These are phyloP conservation scores for Phytophthora boehmeriae DNA, from an alignment of 352 stramenopile genomes.

Conservation along the genomic window DNA sequence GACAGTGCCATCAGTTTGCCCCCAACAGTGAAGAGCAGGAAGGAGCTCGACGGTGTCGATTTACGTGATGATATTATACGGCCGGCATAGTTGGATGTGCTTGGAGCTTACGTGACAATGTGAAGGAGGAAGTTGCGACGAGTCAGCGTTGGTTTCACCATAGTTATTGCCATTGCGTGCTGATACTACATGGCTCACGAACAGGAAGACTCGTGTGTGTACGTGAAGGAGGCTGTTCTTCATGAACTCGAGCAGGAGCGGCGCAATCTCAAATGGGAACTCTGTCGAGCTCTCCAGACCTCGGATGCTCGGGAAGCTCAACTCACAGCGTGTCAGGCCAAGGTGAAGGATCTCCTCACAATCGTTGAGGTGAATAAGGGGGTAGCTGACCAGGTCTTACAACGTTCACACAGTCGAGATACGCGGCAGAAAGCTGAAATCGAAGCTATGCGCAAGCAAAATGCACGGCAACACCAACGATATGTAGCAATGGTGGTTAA, in stretches of 20 bases:
- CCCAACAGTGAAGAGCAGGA: no score
- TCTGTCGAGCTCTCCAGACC: conserved; percentile 42
- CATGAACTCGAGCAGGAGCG: conserved; percentile 59
- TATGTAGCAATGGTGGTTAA: conserved; percentile 24
- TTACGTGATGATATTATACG: no score
- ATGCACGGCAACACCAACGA: conserved; percentile 29
- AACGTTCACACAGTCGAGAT: conserved; percentile 46
- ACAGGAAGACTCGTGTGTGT: conserved; percentile 35
- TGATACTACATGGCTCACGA: conserved; percentile 22
- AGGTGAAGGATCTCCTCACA: conserved; percentile 66
- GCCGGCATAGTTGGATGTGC: no score
- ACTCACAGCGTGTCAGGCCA: conserved; percentile 42
- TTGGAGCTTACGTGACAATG: not conserved
- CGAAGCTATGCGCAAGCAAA: conserved; percentile 25
- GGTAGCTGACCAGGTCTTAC: conserved; percentile 47
- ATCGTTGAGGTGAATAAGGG: conserved; percentile 74
- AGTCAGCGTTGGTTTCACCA: conserved; percentile 24
- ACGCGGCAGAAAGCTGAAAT: conserved; percentile 36
- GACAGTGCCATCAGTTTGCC: no score
- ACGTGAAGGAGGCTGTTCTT: conserved; percentile 58
- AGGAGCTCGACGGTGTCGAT: no score
- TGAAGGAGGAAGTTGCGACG: conserved; percentile 3
- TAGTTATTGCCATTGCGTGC: not conserved
- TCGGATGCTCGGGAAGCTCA: conserved; percentile 44
- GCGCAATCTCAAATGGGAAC: conserved; percentile 56